Evolutionary conservation across 2,329 filamentous ascomycete species (phyloP).

Genomic region (Verticillium dahliae): DNA sequence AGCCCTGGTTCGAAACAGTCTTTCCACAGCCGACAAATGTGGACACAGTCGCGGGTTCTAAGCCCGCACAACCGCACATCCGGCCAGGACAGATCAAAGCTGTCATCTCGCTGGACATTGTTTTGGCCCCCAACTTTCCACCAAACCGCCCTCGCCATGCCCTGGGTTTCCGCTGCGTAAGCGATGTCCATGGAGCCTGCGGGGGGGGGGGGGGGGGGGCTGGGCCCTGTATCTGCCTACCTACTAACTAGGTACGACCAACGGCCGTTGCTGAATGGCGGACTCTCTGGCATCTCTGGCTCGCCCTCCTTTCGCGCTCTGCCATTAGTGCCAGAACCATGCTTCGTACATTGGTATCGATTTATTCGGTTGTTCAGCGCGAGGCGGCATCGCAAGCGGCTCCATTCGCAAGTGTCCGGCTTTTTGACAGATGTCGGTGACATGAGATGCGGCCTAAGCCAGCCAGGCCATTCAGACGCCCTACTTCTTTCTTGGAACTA

Average conservation of each 20-base stretch:
- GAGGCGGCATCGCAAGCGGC: too few species aligned
- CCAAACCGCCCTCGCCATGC: neutral
- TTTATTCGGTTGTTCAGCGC: too few species aligned
- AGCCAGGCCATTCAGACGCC: neutral
- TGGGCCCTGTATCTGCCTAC: neutral
- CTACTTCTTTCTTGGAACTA: neutral
- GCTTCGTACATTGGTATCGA: too few species aligned
- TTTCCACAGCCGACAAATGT: neutral
- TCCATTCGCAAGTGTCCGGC: too few species aligned
- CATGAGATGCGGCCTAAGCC: too few species aligned
- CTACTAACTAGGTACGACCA: neutral
- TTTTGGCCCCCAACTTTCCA: neutral
- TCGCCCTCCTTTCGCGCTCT: neutral
- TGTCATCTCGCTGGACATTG: neutral
- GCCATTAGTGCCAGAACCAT: too few species aligned
- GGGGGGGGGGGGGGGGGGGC: too few species aligned
- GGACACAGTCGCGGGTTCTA: neutral
- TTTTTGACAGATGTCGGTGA: too few species aligned
- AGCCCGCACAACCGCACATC: neutral
- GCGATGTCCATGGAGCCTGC: neutral
- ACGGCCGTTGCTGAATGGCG: neutral
- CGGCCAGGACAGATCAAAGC: neutral
- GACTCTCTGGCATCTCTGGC: neutral
- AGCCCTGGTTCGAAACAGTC: neutral
- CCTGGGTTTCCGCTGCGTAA: neutral